These are phyloP conservation scores for Podospora pseudoanserina DNA, from an alignment of 495 filamentous ascomycete genomes.

Conservation along the genomic window DNA sequence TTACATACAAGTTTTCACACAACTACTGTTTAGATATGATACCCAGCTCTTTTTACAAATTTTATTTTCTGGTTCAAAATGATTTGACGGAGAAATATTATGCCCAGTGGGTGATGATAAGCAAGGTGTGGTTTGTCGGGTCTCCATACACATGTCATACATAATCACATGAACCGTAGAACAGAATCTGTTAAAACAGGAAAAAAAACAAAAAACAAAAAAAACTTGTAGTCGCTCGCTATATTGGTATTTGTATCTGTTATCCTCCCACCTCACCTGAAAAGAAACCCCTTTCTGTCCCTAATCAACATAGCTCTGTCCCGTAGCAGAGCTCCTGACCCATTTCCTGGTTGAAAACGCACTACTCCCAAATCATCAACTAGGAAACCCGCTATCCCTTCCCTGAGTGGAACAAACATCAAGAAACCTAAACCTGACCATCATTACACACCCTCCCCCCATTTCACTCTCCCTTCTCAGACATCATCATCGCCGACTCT, in stretches of 20 bases:
- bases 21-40: background rate
- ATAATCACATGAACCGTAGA: too few species aligned
- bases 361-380: background rate
- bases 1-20: background rate
- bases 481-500: slow-evolving; percentile 21
- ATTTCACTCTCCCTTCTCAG: background rate
- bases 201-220: too few species aligned
- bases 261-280: background rate
- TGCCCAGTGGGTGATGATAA: too few species aligned
- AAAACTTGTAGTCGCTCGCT: background rate
- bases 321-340: background rate
- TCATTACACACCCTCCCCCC: background rate
- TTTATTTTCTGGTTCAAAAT: background rate
- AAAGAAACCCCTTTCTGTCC: background rate
- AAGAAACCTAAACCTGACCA: background rate
- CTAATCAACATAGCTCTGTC: background rate
- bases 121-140: too few species aligned
- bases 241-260: background rate
- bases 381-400: background rate
- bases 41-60: background rate
- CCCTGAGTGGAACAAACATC: background rate
- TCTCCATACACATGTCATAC: too few species aligned
- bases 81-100: background rate
- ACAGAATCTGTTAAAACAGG: too few species aligned
- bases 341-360: background rate